phyloP scores from a whole-genome alignment of 805 yeast genomes.

The Candida berthetii region DNA sequence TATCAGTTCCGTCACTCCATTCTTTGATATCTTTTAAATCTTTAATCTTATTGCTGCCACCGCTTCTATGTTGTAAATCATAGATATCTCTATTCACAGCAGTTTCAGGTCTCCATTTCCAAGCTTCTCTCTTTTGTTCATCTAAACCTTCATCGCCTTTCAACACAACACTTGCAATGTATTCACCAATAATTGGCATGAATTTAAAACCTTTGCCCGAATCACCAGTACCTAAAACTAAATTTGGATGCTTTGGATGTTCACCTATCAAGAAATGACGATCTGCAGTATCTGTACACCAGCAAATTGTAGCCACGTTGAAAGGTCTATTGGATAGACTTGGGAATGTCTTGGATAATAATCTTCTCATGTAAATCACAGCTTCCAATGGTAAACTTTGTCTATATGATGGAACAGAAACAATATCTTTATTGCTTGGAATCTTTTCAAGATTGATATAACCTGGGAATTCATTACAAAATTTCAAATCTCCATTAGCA shows the following conservation, averaged over 20 bases:
- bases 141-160: constrained; percentile 17
- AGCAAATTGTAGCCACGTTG: constrained; percentile 16
- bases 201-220: constrained; percentile 24
- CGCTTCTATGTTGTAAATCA: too few relatives aligned
- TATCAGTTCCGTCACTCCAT: too few relatives aligned
- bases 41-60: too few relatives aligned
- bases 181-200: constrained; percentile 22
- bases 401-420: constrained; percentile 17
- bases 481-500: constrained; percentile 20
- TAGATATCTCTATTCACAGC: neutral
- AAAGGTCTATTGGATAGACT: constrained; percentile 19
- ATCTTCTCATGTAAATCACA: constrained; percentile 16
- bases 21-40: too few relatives aligned
- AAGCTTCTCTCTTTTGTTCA: constrained; percentile 10
- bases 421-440: neutral
- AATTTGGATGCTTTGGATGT: constrained; percentile 12
- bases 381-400: constrained; percentile 19
- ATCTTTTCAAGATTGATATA: constrained; percentile 13
- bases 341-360: constrained; percentile 20
- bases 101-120: constrained; percentile 24
- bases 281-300: constrained; percentile 25
- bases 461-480: constrained; percentile 29
- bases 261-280: constrained; percentile 15
- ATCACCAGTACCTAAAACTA: constrained; percentile 22
- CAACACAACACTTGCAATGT: constrained; percentile 16